Percentiles rank a stretch among this genome's conserved stretches.
These are phyloP conservation scores for Aspergillus phoenicis DNA, from an alignment of 2,329 filamentous ascomycete species.

Conservation along the genomic window DNA sequence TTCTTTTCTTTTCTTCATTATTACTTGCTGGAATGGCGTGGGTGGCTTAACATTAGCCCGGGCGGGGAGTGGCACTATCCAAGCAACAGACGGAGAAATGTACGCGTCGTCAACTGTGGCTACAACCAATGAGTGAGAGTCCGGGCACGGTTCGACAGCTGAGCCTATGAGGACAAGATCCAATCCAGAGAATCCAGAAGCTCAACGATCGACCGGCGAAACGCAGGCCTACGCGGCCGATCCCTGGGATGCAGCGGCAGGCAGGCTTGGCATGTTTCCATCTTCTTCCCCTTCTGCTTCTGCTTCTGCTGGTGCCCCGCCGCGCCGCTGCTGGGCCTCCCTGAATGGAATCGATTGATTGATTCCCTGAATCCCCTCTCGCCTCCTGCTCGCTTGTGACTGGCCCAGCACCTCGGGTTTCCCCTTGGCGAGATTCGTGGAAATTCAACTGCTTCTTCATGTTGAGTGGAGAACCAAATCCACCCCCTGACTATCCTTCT, in stretches of 20 bases:
- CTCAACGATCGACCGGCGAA: constrained; percentile 23
- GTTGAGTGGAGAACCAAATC: neutral
- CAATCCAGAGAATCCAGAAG: constrained; percentile 13
- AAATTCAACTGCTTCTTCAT: neutral
- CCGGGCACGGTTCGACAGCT: constrained; percentile 8
- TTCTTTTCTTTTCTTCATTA: neutral
- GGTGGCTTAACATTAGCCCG: constrained; percentile 2
- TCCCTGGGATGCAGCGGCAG: constrained; percentile 15
- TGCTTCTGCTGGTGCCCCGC: constrained; percentile 1
- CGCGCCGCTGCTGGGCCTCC: constrained; percentile 7
- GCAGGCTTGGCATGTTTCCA: constrained; percentile 28
- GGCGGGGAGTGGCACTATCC: neutral
- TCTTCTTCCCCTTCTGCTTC: constrained; percentile 10
- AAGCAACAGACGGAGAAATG: constrained; percentile 10
- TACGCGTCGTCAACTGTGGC: constrained; percentile 6
- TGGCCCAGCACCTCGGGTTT: neutral
- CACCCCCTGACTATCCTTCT: constrained; percentile 30
- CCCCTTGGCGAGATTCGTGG: constrained; percentile 5
- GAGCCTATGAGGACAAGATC: constrained; percentile 9
- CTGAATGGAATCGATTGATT: neutral
- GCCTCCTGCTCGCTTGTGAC: constrained; percentile 1
- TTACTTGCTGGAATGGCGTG: neutral
- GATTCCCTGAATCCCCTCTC: constrained; percentile 1
- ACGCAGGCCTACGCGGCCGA: constrained; percentile 23
- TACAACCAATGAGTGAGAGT: constrained; percentile 4